A percentile compares a stretch with the other conserved stretches of the same genome.
phyloP scores from a whole-genome alignment of 2,329 filamentous ascomycete species.

The Xenoacremonium recifei region DNA sequence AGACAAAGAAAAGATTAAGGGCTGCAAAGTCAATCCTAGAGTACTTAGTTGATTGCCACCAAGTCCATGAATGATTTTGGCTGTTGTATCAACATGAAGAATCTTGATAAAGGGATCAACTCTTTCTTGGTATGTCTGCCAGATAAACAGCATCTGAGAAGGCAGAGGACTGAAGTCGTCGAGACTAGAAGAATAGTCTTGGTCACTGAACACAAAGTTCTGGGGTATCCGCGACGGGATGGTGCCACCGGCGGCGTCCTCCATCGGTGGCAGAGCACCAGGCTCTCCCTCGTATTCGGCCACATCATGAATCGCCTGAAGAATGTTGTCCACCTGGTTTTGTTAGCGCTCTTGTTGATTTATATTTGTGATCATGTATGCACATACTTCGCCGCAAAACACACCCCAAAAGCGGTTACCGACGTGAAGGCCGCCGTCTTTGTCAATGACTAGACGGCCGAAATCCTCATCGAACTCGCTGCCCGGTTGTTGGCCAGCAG shows the following conservation, averaged over 20 bases:
- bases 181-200: conserved; percentile 5
- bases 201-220: conserved; percentile 19
- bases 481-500: conserved; percentile 2
- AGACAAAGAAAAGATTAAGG: conserved; percentile 26
- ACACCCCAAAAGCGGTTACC: conserved; percentile 32
- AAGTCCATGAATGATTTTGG: conserved; percentile 12
- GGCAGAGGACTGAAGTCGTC: conserved; percentile 23
- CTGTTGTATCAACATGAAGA: conserved; percentile 20
- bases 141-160: conserved; percentile 28
- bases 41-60: conserved; percentile 19
- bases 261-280: conserved; percentile 3
- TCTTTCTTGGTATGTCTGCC: conserved; percentile 27
- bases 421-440: conserved; percentile 24
- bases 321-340: conserved; percentile 26
- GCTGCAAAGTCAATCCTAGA: conserved; percentile 12
- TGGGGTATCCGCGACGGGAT: conserved; percentile 10
- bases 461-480: conserved; percentile 29
- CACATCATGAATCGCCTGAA: conserved; percentile 29
- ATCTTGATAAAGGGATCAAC: conserved; percentile 33
- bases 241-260: not conserved
- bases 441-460: conserved; percentile 25
- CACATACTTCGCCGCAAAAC: conserved; percentile 29
- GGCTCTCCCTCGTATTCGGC: conserved; percentile 8
- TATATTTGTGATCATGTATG: too few species aligned
- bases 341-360: conserved; percentile 1